Evolutionary conservation across 805 yeast genomes (phyloP).

Genomic region (Brettanomyces sp.): DNA sequence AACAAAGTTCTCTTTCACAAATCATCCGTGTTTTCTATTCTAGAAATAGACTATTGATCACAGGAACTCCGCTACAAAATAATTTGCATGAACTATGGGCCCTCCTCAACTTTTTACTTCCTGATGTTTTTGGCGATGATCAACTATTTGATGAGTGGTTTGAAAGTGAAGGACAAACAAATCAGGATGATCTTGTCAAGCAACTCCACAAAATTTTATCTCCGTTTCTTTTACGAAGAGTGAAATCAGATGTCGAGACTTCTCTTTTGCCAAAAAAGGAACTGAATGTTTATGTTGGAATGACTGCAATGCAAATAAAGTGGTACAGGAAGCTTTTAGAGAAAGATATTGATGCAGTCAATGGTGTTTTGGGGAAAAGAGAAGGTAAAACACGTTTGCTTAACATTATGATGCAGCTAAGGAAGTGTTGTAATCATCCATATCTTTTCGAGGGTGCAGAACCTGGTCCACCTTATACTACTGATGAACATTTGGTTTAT

Average conservation of each 20-base stretch:
- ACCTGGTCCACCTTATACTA: slow-evolving; percentile 96
- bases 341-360: slow-evolving; percentile 92
- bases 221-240: slow-evolving; percentile 83
- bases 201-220: slow-evolving; percentile 81
- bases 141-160: slow-evolving; percentile 91
- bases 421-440: slow-evolving; percentile 97
- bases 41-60: slow-evolving; percentile 72
- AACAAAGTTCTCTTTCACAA: slow-evolving; percentile 84
- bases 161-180: slow-evolving; percentile 49
- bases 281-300: slow-evolving; percentile 80
- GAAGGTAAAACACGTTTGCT: slow-evolving; percentile 87
- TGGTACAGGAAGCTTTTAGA: slow-evolving; percentile 88
- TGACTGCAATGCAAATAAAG: slow-evolving; percentile 89
- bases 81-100: slow-evolving; percentile 97
- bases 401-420: slow-evolving; percentile 91
- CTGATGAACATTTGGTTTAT: slow-evolving; percentile 86
- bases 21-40: slow-evolving; percentile 85
- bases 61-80: slow-evolving; percentile 95
- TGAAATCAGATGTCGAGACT: slow-evolving; percentile 88
- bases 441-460: slow-evolving; percentile 98
- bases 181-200: slow-evolving; percentile 76
- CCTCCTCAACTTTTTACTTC: slow-evolving; percentile 74
- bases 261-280: slow-evolving; percentile 87
- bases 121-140: slow-evolving; percentile 92
- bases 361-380: slow-evolving; percentile 89